Conservation (phyloP, 2,329 filamentous ascomycete genomes). For the Alternaria arborescens region DNA sequence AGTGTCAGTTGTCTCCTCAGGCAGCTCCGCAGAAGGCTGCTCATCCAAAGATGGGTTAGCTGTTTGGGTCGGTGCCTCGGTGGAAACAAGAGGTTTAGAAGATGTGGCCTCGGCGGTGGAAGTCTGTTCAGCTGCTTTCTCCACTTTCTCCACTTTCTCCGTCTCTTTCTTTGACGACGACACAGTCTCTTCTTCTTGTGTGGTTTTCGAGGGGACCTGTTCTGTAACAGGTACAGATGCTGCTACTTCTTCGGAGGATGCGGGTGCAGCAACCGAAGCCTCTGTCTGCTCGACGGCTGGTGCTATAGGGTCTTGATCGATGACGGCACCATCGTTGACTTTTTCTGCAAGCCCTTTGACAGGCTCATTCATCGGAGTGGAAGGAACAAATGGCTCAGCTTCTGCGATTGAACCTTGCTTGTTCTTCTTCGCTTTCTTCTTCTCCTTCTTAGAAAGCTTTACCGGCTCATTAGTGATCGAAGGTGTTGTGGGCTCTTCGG, state of each 20-base stretch:
- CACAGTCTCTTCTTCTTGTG: slow-evolving; percentile 16
- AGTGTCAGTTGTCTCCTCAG: neutral
- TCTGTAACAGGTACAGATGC: neutral
- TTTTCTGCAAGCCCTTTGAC: slow-evolving; percentile 9
- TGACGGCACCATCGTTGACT: neutral
- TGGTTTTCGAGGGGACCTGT: neutral
- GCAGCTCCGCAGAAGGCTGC: neutral
- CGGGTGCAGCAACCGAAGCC: neutral
- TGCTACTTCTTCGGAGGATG: neutral
- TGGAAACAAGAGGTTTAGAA: neutral
- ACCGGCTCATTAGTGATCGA: slow-evolving; percentile 7
- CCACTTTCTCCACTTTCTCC: slow-evolving; percentile 37
- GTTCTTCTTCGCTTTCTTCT: slow-evolving; percentile 19
- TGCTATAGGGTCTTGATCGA: neutral
- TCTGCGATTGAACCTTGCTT: slow-evolving; percentile 26
- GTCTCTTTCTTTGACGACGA: slow-evolving; percentile 31
- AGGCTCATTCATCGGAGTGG: slow-evolving; percentile 12
- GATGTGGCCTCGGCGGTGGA: slow-evolving; percentile 12
- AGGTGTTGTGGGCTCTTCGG: neutral
- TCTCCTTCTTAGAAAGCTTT: slow-evolving; percentile 28
- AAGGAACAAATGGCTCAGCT: slow-evolving; percentile 10
- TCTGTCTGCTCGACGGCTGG: neutral
- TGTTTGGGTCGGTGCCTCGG: slow-evolving; percentile 1
- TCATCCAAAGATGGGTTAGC: neutral
- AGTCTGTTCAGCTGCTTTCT: slow-evolving; percentile 29